These are phyloP conservation scores for Alternaria sp. DNA, from an alignment of 2,329 filamentous ascomycete species.

Conservation along the genomic window DNA sequence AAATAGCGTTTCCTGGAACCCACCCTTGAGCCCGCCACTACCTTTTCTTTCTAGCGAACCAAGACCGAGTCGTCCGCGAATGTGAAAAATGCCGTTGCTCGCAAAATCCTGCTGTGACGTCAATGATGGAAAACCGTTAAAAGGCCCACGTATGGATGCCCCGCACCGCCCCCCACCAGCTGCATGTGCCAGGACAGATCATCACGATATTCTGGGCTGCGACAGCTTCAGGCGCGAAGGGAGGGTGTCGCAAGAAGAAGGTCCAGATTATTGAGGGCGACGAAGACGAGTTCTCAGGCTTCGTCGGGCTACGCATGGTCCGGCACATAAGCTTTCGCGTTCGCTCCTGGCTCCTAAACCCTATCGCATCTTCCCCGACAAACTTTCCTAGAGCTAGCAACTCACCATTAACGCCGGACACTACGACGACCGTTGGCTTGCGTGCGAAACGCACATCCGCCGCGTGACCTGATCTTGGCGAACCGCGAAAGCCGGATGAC, in stretches of 20 bases:
- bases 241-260: neutral
- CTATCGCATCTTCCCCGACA: neutral
- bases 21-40: neutral
- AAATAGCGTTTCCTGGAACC: slow-evolving; percentile 9
- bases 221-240: neutral
- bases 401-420: neutral
- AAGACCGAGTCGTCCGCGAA: neutral
- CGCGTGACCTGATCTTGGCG: neutral
- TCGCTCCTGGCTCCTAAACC: neutral
- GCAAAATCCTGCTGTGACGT: slow-evolving; percentile 4
- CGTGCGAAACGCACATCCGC: neutral
- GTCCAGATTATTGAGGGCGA: neutral
- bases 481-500: neutral
- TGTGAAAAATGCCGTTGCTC: neutral
- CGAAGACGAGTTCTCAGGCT: neutral
- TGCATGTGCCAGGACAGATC: neutral
- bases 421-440: neutral
- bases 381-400: neutral
- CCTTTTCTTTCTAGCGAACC: neutral
- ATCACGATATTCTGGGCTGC: neutral
- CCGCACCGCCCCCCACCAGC: slow-evolving; percentile 4
- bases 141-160: slow-evolving; percentile 5
- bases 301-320: neutral
- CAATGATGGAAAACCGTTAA: neutral
- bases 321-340: neutral